Evolutionary conservation across 129 eudicot species (phyloP), one percentile per base, ranked within the genome.

Genomic region (Arctium minus): DNA sequence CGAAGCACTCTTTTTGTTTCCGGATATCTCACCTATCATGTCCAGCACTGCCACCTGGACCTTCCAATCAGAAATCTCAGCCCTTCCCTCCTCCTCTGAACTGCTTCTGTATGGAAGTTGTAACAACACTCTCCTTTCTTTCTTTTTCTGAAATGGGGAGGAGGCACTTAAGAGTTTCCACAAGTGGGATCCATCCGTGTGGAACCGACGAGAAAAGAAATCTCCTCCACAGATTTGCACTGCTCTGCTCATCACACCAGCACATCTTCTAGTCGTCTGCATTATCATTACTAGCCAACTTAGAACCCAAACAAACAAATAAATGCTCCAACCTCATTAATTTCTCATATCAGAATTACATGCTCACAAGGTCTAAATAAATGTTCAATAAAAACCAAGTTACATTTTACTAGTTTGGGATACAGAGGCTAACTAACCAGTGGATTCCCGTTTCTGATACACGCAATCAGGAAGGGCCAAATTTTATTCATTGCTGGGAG

Each of bases 401-500:
- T 30, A 70, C 15, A 36, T 17, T n/a, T 2, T 10, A 6, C 9
- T 42, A 6, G 11, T 1, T 8, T 6, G 48, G 48, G 48, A 42
- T 42, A 42, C 48, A 42, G 48, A 42, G 48, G 39, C 29, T 17
- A 48, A 81, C 91, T 92, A 77, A 96, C 99, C 91, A 93, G 79
- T 78, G 96, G 98, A 75, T 89, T 91, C 83, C 86, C 86, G 37
- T 88, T 92, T 37, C 88, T 89, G 35, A 91, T 85, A 83, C 98
- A 96, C n/a, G 97, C 85, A 74, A 96, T 88, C 74, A 96, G 72
- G 86, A 90, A 96, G 60, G 98, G 99, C 99, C 99, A 96, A 29
- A 96, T 89, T 79, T 93, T 96, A 85, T 96, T 96, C 89, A 93
- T 88, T 74, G 98, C 97, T 31, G 99, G 99, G 44, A 96, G 98